A percentile compares a stretch with the other conserved stretches of the same genome.
Conservation (phyloP, 495 filamentous ascomycete genomes). For the Symbiotaphrina buchneri region DNA sequence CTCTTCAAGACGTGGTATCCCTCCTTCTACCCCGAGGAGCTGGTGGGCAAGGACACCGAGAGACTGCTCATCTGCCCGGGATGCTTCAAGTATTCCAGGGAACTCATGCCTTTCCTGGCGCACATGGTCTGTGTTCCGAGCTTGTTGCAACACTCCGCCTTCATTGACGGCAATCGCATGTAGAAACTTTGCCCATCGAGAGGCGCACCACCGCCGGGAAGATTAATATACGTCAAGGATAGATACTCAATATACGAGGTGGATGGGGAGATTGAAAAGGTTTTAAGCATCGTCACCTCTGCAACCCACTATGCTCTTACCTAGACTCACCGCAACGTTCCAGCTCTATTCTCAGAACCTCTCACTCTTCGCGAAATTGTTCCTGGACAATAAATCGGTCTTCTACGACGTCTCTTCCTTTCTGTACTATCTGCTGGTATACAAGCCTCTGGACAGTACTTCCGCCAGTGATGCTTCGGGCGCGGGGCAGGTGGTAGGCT, state of each 20-base stretch:
- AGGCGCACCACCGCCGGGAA: conserved; percentile 13
- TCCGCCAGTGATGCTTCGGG: conserved; percentile 9
- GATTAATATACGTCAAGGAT: conserved; percentile 30
- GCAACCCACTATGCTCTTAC: not conserved
- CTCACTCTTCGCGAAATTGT: conserved; percentile 91
- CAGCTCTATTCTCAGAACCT: conserved; percentile 88
- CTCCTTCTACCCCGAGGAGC: conserved; percentile 20
- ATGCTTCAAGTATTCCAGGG: conserved; percentile 83
- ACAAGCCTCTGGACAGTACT: conserved; percentile 23
- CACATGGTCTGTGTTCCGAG: conserved; percentile 20
- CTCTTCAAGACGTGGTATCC: conserved; percentile 22
- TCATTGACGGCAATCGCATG: conserved; percentile 2
- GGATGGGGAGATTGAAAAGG: conserved; percentile 65
- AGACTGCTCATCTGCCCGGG: conserved; percentile 70
- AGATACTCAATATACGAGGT: conserved; percentile 65
- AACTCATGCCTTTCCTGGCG: conserved; percentile 32
- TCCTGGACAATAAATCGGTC: conserved; percentile 93
- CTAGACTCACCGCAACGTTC: not conserved
- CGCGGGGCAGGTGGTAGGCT: conserved; percentile 50
- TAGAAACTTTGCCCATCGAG: conserved; percentile 19
- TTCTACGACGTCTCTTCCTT: conserved; percentile 94
- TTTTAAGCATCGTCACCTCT: conserved; percentile 12
- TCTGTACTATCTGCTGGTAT: conserved; percentile 76
- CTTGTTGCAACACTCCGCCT: not conserved
- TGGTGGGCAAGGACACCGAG: conserved; percentile 16